phyloP scores from a whole-genome alignment of 352 stramenopile genomes.

The Globisporangium paroecandrum region DNA sequence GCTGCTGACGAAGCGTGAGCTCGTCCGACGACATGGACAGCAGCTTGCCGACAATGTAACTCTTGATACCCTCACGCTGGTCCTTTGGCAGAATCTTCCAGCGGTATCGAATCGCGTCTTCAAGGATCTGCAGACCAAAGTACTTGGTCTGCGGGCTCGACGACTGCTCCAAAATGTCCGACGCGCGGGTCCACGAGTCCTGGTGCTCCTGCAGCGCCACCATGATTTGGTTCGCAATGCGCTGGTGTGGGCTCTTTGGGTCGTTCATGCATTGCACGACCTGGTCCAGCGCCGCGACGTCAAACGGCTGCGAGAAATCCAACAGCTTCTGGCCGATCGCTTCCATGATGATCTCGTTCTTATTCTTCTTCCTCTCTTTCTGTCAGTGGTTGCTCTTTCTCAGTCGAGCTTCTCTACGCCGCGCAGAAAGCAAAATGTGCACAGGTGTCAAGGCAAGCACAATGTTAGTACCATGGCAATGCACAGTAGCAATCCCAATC shows the following conservation, averaged over 20 bases:
- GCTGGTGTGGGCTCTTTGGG: slow-evolving; percentile 91
- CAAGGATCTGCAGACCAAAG: slow-evolving; percentile 94
- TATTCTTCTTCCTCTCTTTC: slow-evolving; percentile 7
- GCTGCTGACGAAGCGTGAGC: slow-evolving; percentile 80
- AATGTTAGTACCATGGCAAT: background rate
- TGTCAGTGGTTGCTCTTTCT: background rate
- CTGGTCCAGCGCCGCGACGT: slow-evolving; percentile 95
- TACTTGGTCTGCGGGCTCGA: slow-evolving; percentile 89
- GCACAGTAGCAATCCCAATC: background rate
- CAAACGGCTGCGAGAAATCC: slow-evolving; percentile 94
- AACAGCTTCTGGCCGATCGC: slow-evolving; percentile 89
- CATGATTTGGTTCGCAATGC: slow-evolving; percentile 92
- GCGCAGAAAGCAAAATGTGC: background rate
- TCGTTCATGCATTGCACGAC: slow-evolving; percentile 96
- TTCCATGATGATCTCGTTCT: slow-evolving; percentile 60
- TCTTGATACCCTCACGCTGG: slow-evolving; percentile 98
- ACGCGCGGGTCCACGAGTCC: slow-evolving; percentile 91
- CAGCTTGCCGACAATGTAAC: slow-evolving; percentile 97
- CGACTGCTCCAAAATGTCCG: slow-evolving; percentile 96
- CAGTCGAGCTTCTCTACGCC: background rate
- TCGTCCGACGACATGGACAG: slow-evolving; percentile 92
- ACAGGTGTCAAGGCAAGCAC: background rate
- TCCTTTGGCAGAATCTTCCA: slow-evolving; percentile 96
- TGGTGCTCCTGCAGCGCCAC: slow-evolving; percentile 92
- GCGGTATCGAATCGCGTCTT: slow-evolving; percentile 96